Base-by-base conservation (phyloP, 192 early-diverging fungal species). In the Coemansia sp. region DNA sequence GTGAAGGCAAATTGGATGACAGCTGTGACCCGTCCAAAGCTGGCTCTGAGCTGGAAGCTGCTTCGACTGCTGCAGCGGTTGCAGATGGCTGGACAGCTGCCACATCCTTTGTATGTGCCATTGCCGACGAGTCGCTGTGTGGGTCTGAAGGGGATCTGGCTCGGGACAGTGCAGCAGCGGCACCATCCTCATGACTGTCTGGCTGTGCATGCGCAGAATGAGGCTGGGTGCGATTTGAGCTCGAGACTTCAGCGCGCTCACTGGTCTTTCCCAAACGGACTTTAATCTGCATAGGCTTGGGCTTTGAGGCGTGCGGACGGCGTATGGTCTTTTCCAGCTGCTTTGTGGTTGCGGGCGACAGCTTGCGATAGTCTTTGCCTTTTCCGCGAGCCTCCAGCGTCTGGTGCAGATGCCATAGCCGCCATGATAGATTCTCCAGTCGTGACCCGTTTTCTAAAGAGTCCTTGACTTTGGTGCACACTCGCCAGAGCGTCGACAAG, bases 381-480 rank as follows among this genome's bases (percentile, higher is more conserved):
- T 79, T 43, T 33, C 70, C 53, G 47, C 72, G 59, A n/a, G 78
- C 81, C 38, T 87, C 82, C 37, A 84, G 74, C 21, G 81, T 63
- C 48, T 87, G 81, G 46, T 91, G 87, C 59, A 88, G 70, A 57
- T 89, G 88, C 90, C 90, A 92, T 30, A 92, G 67, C 31, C 90
- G 74, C 90, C 90, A 92, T 20, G 89, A 91, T 52, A 91, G 80
- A 62, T 92, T 92, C 57, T 91, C 90, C 18, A 91, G 65, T 16
- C 90, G 86, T 38, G 80, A 84, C 26, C 90, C 90, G 64, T 90
- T 85, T 57, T 91, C 90, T 9, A 92, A 78, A 31, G 86, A 83
- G 57, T 91, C 87, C 67, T 89, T 91, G 21, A 91, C 90, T 70
- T 91, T 91, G 36, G 88, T 88, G 66, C 87, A 88, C n/a, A 90